Percentiles rank a stretch among this genome's conserved stretches.
phyloP scores from a whole-genome alignment of 2,329 filamentous ascomycete species.

The Xylariaceae sp. region DNA sequence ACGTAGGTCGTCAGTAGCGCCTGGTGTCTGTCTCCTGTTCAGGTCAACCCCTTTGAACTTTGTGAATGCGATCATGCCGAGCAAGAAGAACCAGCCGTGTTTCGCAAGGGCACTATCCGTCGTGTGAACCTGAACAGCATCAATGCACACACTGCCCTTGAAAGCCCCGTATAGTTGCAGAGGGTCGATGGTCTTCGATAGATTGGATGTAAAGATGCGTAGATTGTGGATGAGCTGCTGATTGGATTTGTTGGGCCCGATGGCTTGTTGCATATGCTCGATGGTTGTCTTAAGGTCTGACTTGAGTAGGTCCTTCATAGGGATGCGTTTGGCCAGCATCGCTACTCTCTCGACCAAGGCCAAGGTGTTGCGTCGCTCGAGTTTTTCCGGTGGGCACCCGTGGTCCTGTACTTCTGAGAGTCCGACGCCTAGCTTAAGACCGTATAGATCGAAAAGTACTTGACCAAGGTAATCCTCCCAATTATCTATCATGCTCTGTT shows the following conservation, averaged over 20 bases:
- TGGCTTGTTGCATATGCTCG: constrained; percentile 85
- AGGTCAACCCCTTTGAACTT: constrained; percentile 70
- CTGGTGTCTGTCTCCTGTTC: constrained; percentile 71
- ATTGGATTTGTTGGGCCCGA: constrained; percentile 73
- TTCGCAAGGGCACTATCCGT: constrained; percentile 69
- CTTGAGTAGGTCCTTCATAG: constrained; percentile 86
- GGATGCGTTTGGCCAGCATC: constrained; percentile 73
- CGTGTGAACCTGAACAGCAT: constrained; percentile 64
- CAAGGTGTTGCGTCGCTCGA: constrained; percentile 77
- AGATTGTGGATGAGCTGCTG: constrained; percentile 83
- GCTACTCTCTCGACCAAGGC: constrained; percentile 82
- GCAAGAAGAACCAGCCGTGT: constrained; percentile 87
- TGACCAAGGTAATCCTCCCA: constrained; percentile 86
- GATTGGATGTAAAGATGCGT: constrained; percentile 73
- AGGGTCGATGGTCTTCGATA: constrained; percentile 82
- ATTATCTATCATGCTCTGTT: constrained; percentile 69
- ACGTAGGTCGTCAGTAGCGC: constrained; percentile 78
- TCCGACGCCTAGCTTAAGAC: constrained; percentile 68
- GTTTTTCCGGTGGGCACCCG: constrained; percentile 68
- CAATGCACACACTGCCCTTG: constrained; percentile 69
- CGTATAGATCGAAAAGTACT: constrained; percentile 78
- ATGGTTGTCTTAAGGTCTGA: constrained; percentile 87
- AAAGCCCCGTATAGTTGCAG: constrained; percentile 75
- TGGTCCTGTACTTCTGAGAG: constrained; percentile 71
- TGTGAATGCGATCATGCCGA: constrained; percentile 82